Conservation (phyloP, 2,329 filamentous ascomycete species). For the Mycosphaerelloides madeirae region DNA sequence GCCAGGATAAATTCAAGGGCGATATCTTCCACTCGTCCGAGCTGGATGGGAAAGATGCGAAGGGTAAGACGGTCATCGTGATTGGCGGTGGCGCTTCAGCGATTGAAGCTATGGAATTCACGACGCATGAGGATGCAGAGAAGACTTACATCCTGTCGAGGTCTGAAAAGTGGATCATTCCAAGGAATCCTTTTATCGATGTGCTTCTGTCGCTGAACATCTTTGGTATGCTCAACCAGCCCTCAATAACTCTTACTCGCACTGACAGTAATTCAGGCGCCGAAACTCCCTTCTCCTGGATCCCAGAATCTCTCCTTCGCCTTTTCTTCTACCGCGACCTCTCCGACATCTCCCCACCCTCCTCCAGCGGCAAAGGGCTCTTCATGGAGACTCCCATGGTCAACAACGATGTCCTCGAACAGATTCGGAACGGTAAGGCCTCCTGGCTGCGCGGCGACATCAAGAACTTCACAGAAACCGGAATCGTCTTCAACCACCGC, state of each 20-base stretch:
- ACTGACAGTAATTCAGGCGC: conserved; percentile 30
- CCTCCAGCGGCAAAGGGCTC: conserved; percentile 56
- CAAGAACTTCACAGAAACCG: conserved; percentile 56
- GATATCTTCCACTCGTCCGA: conserved; percentile 70
- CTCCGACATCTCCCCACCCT: conserved; percentile 62
- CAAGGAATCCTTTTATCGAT: conserved; percentile 71
- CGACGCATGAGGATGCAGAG: conserved; percentile 59
- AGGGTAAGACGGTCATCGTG: conserved; percentile 69
- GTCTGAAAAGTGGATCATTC: conserved; percentile 38
- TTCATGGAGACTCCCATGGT: conserved; percentile 82
- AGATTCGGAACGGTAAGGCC: conserved; percentile 65
- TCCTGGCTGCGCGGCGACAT: conserved; percentile 82
- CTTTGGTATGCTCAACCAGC: conserved; percentile 37
- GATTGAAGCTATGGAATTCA: conserved; percentile 78
- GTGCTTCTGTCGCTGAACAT: conserved; percentile 71
- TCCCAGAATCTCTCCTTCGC: conserved; percentile 70
- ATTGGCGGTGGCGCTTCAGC: conserved; percentile 77
- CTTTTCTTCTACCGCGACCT: conserved; percentile 81
- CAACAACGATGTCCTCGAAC: conserved; percentile 73
- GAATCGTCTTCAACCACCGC: conserved; percentile 67
- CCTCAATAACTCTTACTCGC: conserved; percentile 57
- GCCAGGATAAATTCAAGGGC: conserved; percentile 68
- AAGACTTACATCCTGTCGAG: conserved; percentile 70
- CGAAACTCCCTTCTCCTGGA: conserved; percentile 69
- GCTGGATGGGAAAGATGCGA: conserved; percentile 66